Evolutionary conservation across 345 rosid species (phyloP).

Genomic region (Bretschneidera sinensis): DNA sequence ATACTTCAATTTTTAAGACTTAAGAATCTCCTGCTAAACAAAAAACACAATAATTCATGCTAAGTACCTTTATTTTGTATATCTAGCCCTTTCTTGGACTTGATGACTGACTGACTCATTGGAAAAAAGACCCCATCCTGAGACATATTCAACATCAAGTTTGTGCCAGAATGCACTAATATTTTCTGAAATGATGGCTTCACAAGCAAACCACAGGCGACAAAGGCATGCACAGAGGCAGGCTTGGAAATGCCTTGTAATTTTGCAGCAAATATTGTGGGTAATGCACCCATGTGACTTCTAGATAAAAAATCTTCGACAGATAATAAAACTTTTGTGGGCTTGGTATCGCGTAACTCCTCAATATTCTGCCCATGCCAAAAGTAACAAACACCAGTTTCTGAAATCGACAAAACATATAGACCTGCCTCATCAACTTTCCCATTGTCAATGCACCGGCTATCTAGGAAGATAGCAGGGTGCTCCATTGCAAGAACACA

Average conservation of each 20-base stretch:
- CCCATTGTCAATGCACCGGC: slow-evolving; percentile 40
- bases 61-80: slow-evolving; percentile 51
- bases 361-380: slow-evolving; percentile 72
- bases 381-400: slow-evolving; percentile 76
- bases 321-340: slow-evolving; percentile 65
- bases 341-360: slow-evolving; percentile 49
- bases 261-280: slow-evolving; percentile 73
- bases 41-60: not conserved
- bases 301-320: slow-evolving; percentile 36
- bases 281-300: slow-evolving; percentile 43
- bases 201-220: slow-evolving; percentile 72
- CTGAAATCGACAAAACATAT: slow-evolving; percentile 74
- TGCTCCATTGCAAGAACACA: slow-evolving; percentile 94
- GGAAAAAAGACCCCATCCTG: slow-evolving; percentile 77
- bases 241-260: slow-evolving; percentile 57
- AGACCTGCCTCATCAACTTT: slow-evolving; percentile 42
- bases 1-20: not conserved
- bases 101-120: slow-evolving; percentile 38
- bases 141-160: slow-evolving; percentile 56
- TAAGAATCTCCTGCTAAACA: not conserved
- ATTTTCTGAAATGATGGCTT: slow-evolving; percentile 86
- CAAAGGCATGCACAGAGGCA: slow-evolving; percentile 49
- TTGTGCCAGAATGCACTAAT: slow-evolving; percentile 52
- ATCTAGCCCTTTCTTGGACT: slow-evolving; percentile 48
- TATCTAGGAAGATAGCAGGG: slow-evolving; percentile 79